Evolutionary conservation across 768 basidiomycete genomes (phyloP).

Genomic region (Boletus bicolor): DNA sequence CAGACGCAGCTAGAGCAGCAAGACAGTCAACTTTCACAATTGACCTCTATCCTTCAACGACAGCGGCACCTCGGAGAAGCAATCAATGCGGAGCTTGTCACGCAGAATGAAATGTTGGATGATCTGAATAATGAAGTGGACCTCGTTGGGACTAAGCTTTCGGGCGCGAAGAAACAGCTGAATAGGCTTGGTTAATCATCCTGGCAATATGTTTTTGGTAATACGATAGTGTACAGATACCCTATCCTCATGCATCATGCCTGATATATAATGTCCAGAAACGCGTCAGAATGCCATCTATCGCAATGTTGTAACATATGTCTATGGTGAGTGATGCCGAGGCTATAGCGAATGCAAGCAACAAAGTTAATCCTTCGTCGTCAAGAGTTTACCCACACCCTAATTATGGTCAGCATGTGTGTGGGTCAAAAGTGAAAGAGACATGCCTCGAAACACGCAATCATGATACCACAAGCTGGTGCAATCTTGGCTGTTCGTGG

Average conservation of each 20-base stretch:
- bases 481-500: conserved; percentile 95
- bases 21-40: conserved; percentile 73
- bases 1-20: conserved; percentile 79
- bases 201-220: conserved; percentile 1
- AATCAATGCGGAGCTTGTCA: conserved; percentile 75
- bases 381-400: conserved; percentile 59
- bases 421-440: conserved; percentile 4
- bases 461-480: conserved; percentile 98
- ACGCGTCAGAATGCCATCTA: conserved; percentile 18
- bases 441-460: conserved; percentile 86
- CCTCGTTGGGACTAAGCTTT: conserved; percentile 71
- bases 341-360: neutral
- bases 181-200: conserved; percentile 61
- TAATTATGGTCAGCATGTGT: conserved; percentile 25
- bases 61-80: conserved; percentile 86
- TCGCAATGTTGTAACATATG: conserved; percentile 20
- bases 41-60: conserved; percentile 78
- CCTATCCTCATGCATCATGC: conserved; percentile 3
- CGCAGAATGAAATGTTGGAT: conserved; percentile 87
- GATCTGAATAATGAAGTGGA: conserved; percentile 76
- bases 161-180: conserved; percentile 76
- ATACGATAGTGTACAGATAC: conserved; percentile 20
- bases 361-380: conserved; percentile 30
- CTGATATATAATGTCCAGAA: conserved; percentile 8
- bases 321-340: conserved; percentile 30